A percentile compares a stretch with the other conserved stretches of the same genome.
These are phyloP conservation scores for Trichoderma citrinoviride DNA, from an alignment of 2,329 filamentous ascomycete species.

Conservation along the genomic window DNA sequence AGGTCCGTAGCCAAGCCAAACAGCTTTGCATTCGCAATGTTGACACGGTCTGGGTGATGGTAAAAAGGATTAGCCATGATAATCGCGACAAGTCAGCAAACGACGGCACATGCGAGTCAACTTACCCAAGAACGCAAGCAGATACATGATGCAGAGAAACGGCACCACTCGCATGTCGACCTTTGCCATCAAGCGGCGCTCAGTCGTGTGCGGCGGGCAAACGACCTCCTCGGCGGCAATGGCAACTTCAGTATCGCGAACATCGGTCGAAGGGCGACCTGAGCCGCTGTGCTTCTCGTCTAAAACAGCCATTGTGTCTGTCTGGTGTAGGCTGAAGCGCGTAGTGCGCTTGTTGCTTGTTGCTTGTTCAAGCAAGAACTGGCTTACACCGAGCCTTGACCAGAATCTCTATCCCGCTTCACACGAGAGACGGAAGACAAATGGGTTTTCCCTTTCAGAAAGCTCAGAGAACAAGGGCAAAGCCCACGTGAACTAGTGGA, in stretches of 20 bases:
- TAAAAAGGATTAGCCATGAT: not conserved
- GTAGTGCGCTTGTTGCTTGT: not conserved
- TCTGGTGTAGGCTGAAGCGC: not conserved
- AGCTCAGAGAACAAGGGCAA: constrained; percentile 3
- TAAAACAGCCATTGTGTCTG: constrained; percentile 23
- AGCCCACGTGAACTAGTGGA: constrained; percentile 17
- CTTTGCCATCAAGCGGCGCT: constrained; percentile 63
- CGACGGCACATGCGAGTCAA: not conserved
- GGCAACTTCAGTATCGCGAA: constrained; percentile 3
- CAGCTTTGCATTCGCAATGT: constrained; percentile 73
- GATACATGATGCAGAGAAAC: constrained; percentile 69
- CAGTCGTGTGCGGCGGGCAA: constrained; percentile 57
- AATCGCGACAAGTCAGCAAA: not conserved
- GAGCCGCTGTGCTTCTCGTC: constrained; percentile 26
- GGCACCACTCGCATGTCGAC: constrained; percentile 72
- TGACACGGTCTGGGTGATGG: constrained; percentile 58
- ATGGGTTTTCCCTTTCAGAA: not conserved
- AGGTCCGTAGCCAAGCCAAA: constrained; percentile 65
- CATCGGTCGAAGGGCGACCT: constrained; percentile 20
- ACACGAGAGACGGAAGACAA: not conserved
- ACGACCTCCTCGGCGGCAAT: constrained; percentile 19
- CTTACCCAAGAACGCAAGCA: constrained; percentile 63
- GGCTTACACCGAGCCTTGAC: not conserved
- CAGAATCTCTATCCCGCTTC: not conserved
- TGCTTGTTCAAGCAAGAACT: not conserved